Evolutionary conservation across 805 yeast genomes (phyloP).

Genomic region (Yarrowia osloensis): DNA sequence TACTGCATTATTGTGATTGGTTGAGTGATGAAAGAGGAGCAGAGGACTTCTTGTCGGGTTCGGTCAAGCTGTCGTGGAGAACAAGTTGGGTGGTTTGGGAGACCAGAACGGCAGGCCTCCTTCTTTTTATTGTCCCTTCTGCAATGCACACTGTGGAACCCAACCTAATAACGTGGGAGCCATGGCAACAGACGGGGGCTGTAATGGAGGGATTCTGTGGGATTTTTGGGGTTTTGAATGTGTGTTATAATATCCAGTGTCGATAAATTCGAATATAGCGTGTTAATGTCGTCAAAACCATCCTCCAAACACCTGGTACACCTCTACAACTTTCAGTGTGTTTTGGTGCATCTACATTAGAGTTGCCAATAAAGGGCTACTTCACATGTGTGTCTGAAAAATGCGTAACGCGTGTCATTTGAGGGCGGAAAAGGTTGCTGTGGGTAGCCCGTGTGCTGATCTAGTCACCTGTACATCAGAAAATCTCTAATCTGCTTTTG

Average conservation of each 20-base stretch:
- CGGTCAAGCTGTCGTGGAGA: constrained; percentile 9
- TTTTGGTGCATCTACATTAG: constrained; percentile 17
- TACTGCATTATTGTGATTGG: constrained; percentile 15
- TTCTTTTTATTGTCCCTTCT: constrained; percentile 5
- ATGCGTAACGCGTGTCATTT: background rate
- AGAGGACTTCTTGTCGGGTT: background rate
- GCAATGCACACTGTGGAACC: constrained; percentile 1
- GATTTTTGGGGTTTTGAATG: background rate
- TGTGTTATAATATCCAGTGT: no score
- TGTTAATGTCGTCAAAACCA: no score
- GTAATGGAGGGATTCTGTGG: background rate
- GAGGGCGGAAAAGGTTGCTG: no score
- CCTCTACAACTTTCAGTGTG: background rate
- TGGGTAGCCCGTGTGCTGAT: no score
- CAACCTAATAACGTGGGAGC: background rate
- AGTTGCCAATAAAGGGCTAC: constrained; percentile 10
- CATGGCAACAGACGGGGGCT: background rate
- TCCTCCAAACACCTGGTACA: background rate
- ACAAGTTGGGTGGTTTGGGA: constrained; percentile 3
- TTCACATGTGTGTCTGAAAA: background rate
- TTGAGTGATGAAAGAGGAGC: background rate
- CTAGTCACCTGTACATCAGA: no score
- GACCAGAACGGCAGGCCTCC: background rate
- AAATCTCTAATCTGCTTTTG: background rate
- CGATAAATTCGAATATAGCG: no score